These are phyloP conservation scores for Eucalyptus melliodora DNA, from an alignment of 345 rosid genomes.

Conservation along the genomic window DNA sequence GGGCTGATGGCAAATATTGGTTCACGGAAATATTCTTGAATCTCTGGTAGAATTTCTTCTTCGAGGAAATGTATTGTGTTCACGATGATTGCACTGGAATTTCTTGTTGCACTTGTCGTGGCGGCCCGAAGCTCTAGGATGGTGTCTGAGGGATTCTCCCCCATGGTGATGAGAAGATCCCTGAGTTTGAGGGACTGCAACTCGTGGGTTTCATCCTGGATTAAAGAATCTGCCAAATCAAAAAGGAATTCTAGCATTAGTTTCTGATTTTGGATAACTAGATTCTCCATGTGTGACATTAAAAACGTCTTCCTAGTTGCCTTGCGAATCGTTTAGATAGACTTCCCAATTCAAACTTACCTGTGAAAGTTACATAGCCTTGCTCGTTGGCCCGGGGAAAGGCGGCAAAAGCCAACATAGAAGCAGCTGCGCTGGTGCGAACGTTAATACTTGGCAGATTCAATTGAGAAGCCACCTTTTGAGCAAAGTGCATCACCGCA, in stretches of 20 bases:
- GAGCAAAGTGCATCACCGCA: constrained; percentile 4
- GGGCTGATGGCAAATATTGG: constrained; percentile 2
- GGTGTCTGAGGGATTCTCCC: not conserved
- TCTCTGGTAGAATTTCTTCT: not conserved
- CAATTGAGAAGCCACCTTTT: constrained; percentile 4
- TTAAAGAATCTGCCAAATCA: constrained; percentile 1
- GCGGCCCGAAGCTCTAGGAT: not conserved
- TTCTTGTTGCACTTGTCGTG: not conserved
- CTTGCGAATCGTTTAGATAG: not conserved
- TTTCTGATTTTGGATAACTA: not conserved
- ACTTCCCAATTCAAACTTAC: not conserved
- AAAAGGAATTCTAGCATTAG: not conserved
- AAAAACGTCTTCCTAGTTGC: not conserved
- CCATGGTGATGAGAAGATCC: not conserved
- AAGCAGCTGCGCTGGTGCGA: constrained; percentile 3
- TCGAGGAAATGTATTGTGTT: constrained; percentile 12
- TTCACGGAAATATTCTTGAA: not conserved
- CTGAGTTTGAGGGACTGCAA: not conserved
- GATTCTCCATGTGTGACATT: not conserved
- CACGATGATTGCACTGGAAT: constrained; percentile 1
- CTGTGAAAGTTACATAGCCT: constrained; percentile 3
- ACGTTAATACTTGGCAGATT: constrained; percentile 3
- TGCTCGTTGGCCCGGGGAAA: not conserved
- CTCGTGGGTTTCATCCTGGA: not conserved
- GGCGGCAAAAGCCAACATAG: not conserved